Evolutionary conservation across 495 filamentous ascomycete genomes (phyloP).

Genomic region (Penicillium psychrofluorescens): DNA sequence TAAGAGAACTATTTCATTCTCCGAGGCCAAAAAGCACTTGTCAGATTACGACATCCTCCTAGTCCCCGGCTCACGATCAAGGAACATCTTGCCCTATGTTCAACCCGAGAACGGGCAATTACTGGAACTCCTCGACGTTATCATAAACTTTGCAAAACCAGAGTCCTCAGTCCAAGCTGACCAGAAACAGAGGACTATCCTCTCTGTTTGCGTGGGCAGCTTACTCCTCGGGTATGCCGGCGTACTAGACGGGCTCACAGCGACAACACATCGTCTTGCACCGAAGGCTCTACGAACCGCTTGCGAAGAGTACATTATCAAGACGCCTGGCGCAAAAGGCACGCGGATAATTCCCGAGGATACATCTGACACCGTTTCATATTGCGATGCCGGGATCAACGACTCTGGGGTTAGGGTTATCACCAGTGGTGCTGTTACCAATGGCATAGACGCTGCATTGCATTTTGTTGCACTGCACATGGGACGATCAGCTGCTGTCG

Average conservation of each 20-base stretch:
- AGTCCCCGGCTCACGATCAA: conserved; percentile 2
- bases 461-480: background rate
- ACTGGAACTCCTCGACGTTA: background rate
- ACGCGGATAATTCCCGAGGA: background rate
- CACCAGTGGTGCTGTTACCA: background rate
- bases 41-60: conserved; percentile 1
- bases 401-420: conserved; percentile 1
- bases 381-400: conserved; percentile 1
- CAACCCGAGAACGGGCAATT: background rate
- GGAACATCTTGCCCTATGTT: background rate
- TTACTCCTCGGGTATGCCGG: background rate
- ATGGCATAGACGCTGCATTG: background rate
- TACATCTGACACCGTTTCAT: background rate
- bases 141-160: background rate
- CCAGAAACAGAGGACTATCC: background rate
- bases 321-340: background rate
- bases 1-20: background rate
- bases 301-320: background rate
- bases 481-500: background rate
- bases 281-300: background rate
- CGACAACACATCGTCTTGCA: conserved; percentile 3
- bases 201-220: background rate
- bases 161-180: background rate
- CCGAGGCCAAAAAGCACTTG: background rate
- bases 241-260: conserved; percentile 2